A percentile compares a stretch with the other conserved stretches of the same genome.
These are phyloP conservation scores for Entrophospora sp. DNA, from an alignment of 192 early-diverging fungal species.

Conservation along the genomic window DNA sequence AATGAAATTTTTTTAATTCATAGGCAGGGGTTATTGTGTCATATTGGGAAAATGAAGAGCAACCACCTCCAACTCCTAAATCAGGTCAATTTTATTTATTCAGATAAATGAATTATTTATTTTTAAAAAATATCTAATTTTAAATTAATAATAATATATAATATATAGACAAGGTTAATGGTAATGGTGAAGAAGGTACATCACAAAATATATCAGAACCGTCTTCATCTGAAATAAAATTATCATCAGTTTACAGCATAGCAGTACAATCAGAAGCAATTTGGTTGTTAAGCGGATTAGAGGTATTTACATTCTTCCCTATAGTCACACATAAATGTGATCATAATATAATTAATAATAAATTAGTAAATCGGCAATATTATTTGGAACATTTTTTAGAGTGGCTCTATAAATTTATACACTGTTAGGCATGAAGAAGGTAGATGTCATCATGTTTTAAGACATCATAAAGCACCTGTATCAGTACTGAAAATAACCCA, in stretches of 20 bases:
- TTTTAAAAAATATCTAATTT: not conserved
- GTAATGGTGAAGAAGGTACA: conserved; percentile 13
- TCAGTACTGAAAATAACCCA: conserved; percentile 74
- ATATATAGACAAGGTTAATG: conserved; percentile 16
- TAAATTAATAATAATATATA: not conserved
- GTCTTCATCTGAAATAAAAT: conserved; percentile 38
- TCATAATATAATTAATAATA: too few species aligned
- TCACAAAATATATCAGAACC: not conserved
- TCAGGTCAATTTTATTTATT: not conserved
- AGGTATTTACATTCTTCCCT: conserved; percentile 32
- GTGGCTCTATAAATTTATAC: conserved; percentile 79
- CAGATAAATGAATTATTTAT: not conserved
- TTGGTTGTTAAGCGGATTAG: conserved; percentile 72
- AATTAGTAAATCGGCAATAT: too few species aligned
- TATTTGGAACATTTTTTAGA: too few species aligned
- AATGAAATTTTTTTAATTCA: not conserved
- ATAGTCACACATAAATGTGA: not conserved
- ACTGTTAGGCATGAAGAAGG: conserved; percentile 94
- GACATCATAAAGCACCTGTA: conserved; percentile 74
- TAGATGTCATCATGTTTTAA: conserved; percentile 70
- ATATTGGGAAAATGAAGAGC: conserved; percentile 82
- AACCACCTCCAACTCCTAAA: conserved; percentile 19
- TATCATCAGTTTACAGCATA: conserved; percentile 88
- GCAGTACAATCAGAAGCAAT: conserved; percentile 88
- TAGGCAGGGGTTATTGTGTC: conserved; percentile 67